These are phyloP conservation scores for Lasiosphaeria miniovina DNA, from an alignment of 495 filamentous ascomycete species.

Conservation along the genomic window DNA sequence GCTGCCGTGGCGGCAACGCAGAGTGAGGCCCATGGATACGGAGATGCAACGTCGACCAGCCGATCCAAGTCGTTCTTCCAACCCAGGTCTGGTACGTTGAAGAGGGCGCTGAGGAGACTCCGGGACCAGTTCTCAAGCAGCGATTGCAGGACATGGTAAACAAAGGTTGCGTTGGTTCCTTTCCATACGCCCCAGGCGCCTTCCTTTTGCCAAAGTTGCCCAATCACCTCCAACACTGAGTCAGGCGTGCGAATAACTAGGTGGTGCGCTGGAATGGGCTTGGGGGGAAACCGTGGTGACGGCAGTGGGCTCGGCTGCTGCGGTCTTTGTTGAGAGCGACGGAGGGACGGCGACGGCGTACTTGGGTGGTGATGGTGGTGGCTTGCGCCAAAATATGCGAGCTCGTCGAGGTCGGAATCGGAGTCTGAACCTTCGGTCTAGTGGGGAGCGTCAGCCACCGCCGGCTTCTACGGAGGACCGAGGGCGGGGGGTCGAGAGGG, in stretches of 20 bases:
- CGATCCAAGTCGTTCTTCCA: slow-evolving; percentile 52
- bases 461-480: neutral
- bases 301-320: slow-evolving; percentile 32
- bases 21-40: slow-evolving; percentile 69
- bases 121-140: slow-evolving; percentile 83
- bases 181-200: slow-evolving; percentile 93
- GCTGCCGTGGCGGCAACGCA: slow-evolving; percentile 80
- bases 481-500: neutral
- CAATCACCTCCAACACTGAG: slow-evolving; percentile 75
- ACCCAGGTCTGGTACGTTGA: slow-evolving; percentile 78
- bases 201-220: slow-evolving; percentile 83
- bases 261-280: slow-evolving; percentile 51
- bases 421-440: slow-evolving; percentile 35
- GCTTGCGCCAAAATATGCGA: slow-evolving; percentile 76
- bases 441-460: neutral
- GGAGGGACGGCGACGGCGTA: slow-evolving; percentile 52
- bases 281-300: slow-evolving; percentile 27
- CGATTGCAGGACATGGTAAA: slow-evolving; percentile 81
- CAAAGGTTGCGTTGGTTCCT: slow-evolving; percentile 83
- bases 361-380: slow-evolving; percentile 47
- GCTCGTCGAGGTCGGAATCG: slow-evolving; percentile 75
- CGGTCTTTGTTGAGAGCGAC: slow-evolving; percentile 30
- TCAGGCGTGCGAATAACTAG: slow-evolving; percentile 65
- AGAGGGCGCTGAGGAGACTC: slow-evolving; percentile 73
- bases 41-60: slow-evolving; percentile 59